Conservation (phyloP, 1,139 yeast genomes). For the Nadsonia starkeyi-henricii region DNA sequence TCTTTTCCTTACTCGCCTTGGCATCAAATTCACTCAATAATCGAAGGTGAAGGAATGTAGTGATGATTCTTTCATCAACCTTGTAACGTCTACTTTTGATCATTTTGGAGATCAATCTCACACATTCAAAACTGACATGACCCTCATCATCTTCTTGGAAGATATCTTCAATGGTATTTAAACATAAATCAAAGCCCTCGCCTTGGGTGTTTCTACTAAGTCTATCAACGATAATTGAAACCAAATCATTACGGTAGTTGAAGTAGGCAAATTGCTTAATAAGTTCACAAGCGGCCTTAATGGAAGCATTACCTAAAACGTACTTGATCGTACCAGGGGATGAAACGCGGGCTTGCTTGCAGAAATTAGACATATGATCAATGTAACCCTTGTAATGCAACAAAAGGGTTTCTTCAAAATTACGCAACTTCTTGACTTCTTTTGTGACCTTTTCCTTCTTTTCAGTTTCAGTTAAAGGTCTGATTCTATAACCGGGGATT, state of each 20-base stretch:
- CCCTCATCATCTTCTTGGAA: conserved; percentile 66
- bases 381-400: conserved; percentile 58
- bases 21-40: conserved; percentile 55
- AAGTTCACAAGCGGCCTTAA: conserved; percentile 71
- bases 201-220: conserved; percentile 21
- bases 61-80: conserved; percentile 73
- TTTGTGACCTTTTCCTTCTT: conserved; percentile 57
- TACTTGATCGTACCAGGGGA: conserved; percentile 25
- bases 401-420: conserved; percentile 67
- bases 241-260: conserved; percentile 62
- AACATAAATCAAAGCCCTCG: conserved; percentile 41
- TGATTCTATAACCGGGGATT: conserved; percentile 77
- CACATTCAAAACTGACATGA: conserved; percentile 61
- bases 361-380: conserved; percentile 32
- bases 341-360: conserved; percentile 15
- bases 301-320: conserved; percentile 42
- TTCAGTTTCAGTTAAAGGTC: conserved; percentile 72
- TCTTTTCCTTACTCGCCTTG: conserved; percentile 45
- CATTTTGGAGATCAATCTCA: conserved; percentile 52
- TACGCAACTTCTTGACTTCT: conserved; percentile 64
- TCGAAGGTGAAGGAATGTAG: conserved; percentile 57
- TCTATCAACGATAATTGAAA: conserved; percentile 46
- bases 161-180: conserved; percentile 50
- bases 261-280: conserved; percentile 58
- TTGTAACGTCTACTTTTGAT: conserved; percentile 61